Base-by-base conservation (phyloP, 805 yeast species). In the Myxozyma udenii region DNA sequence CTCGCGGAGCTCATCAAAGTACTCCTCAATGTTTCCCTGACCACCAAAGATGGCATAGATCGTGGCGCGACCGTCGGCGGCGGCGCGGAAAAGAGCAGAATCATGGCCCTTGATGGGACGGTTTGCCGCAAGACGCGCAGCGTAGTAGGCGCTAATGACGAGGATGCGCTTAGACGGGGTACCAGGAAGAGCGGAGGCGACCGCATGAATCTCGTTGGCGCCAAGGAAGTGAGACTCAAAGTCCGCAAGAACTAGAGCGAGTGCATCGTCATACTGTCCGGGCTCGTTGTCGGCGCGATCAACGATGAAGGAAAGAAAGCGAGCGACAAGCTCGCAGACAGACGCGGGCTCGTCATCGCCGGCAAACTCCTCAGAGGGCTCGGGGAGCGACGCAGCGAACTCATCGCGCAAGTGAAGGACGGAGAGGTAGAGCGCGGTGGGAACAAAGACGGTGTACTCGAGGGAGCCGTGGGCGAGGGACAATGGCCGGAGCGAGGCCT, bases 21-120 rank as follows among this genome's bases (percentile, higher is more conserved):
- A 93, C 69, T 93, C 97, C 68, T 93, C 98, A 47, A 95, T 84
- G 75, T 88, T 91, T 72, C 99, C 99, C 76, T 93, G 99, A 66
- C 99, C 99, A 68, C 99, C 98, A 65, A 91, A 93, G 62, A 93
- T 82, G 58, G 97, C 95, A 54, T 78, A 81, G 50, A 90, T 71
- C 55, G 77, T 74, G 41, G 90, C 87, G 4, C 51, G 45, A 38
- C 76, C 72, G 52, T 76, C 75, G 46, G 74, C 66, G n/a, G 78
- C 79, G 46, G 85, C 81, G 57, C 81, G 76, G 68, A 88, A 77
- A 52, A 91, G 76, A 46, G 85, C 82, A 22, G 83, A 74, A 46
- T 72, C 76, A 57, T 77, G 74, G 58, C 72, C 72, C 64, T 70
- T 69, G 61, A 78, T 73, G 35, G 83, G 78, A 48, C 76, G 68